These are phyloP conservation scores for Microdochium trichocladiopsis DNA, from an alignment of 2,329 filamentous ascomycete species.

Conservation along the genomic window DNA sequence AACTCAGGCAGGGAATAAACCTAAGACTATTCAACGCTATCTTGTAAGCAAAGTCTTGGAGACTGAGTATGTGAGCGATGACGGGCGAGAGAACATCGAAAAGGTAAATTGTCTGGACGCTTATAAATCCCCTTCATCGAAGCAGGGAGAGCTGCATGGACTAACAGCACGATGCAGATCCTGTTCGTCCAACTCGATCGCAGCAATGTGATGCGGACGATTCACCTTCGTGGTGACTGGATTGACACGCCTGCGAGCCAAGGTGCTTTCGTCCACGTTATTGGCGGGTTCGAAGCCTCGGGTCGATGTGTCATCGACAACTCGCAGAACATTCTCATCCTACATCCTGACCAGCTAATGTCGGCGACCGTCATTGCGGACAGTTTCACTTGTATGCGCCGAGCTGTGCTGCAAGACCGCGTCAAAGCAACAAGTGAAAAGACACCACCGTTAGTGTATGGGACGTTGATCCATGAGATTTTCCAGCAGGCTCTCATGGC, in stretches of 20 bases:
- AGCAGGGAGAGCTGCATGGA: slow-evolving; percentile 8
- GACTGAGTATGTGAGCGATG: slow-evolving; percentile 58
- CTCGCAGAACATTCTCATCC: slow-evolving; percentile 72
- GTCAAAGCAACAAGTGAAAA: slow-evolving; percentile 84
- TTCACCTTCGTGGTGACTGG: slow-evolving; percentile 83
- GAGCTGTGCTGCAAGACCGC: slow-evolving; percentile 88
- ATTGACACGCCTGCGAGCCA: slow-evolving; percentile 68
- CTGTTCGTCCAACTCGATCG: slow-evolving; percentile 77
- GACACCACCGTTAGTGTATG: slow-evolving; percentile 78
- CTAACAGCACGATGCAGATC: slow-evolving; percentile 44
- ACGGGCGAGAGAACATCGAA: slow-evolving; percentile 54
- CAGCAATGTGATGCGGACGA: slow-evolving; percentile 55
- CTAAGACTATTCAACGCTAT: slow-evolving; percentile 79
- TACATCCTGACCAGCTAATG: slow-evolving; percentile 92
- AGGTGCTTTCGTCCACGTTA: slow-evolving; percentile 78
- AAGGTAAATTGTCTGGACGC: no score
- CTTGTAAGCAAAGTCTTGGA: slow-evolving; percentile 69
- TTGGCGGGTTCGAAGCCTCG: slow-evolving; percentile 63
- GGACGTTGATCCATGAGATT: slow-evolving; percentile 88
- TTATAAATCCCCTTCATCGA: no score
- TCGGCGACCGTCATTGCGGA: slow-evolving; percentile 96
- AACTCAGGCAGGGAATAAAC: slow-evolving; percentile 59
- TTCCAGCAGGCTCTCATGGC: slow-evolving; percentile 84
- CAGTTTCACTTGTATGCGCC: slow-evolving; percentile 84
- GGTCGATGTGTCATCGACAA: slow-evolving; percentile 82